Base-by-base conservation (phyloP, 805 yeast species). In the Kuraishia floccosa region DNA sequence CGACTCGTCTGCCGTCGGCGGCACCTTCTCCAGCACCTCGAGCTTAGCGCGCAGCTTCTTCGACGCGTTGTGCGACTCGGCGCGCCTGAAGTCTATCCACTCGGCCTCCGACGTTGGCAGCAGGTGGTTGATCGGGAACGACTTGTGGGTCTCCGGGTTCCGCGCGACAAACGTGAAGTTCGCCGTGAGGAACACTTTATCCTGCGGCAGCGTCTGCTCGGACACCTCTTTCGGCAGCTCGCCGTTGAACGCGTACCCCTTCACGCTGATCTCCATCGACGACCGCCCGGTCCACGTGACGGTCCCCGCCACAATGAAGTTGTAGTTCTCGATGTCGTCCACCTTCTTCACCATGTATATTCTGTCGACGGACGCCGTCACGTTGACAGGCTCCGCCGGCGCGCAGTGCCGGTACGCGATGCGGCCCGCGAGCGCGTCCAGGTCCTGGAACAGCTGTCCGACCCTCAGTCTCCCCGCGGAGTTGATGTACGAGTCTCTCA, bases 381-480 rank as follows among this genome's bases (percentile, higher is more conserved):
- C 97, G 50, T 87, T 81, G 54, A 86, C 85, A 8, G 97, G 96
- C 49, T 82, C 86, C 0, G 95, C 93, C 0, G 97, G 97, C n/a
- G 80, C 66, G 56, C 94, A 83, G 52, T 87, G 96, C 47, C 82
- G 70, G 52, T 86, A 82, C 15, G 95, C 94, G 44, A 87, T 86
- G 48, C 89, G 75, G 22, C 96, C 97, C 2, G 96, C 95, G 37
- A 87, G 61, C 4, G 95, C 87, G 49, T 87, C 97, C 46, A 87
- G 62, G 55, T 87, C 97, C 60, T 87, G 96, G 55, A 87, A 87
- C 39, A 87, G 63, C 52, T 86, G 95, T 25, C 96, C 97, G 44
- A 84, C 84, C 47, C 96, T 66, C 47, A 86, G 65, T 40, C 95
- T 68, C n/a, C 96, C 96, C 35, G 76, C 79, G 4, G 95, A 87